Percentiles rank a stretch among this genome's conserved stretches.
These are phyloP conservation scores for Pholiota molesta DNA, from an alignment of 768 basidiomycete genomes.

Conservation along the genomic window DNA sequence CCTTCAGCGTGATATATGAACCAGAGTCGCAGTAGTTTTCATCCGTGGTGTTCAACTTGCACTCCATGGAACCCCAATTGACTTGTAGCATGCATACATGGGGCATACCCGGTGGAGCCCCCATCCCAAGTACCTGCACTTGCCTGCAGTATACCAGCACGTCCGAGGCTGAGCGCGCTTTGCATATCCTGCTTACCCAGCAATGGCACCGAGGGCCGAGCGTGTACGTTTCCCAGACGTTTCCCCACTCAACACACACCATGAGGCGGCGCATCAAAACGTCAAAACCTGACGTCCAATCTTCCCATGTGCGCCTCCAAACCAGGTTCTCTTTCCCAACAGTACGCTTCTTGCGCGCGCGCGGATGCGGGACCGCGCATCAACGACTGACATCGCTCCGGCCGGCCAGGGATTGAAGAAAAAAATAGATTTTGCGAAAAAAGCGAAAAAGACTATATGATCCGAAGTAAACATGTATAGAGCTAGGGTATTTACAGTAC, in stretches of 20 bases:
- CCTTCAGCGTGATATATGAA: neutral
- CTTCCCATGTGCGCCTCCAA: neutral
- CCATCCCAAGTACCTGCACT: too few species aligned
- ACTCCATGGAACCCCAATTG: neutral
- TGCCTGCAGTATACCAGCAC: neutral
- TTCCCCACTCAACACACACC: too few species aligned
- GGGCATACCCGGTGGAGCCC: neutral
- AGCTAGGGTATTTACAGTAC: slow-evolving; percentile 25
- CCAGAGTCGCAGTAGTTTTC: neutral
- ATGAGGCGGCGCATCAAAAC: slow-evolving; percentile 7
- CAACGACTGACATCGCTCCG: neutral
- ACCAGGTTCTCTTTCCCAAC: neutral
- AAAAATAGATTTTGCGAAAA: slow-evolving; percentile 2
- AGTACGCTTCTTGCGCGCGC: neutral
- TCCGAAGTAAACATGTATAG: slow-evolving; percentile 26
- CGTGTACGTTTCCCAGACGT: too few species aligned
- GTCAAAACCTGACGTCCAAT: neutral
- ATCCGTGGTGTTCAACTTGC: neutral
- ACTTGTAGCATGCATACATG: neutral
- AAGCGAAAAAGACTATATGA: slow-evolving; percentile 8
- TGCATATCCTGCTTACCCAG: neutral
- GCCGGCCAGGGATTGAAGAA: neutral
- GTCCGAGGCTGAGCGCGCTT: neutral
- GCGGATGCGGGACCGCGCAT: neutral
- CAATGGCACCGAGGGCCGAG: neutral